Evolutionary conservation across 2,329 filamentous ascomycete species (phyloP).

Genomic region (Claviceps sp.): DNA sequence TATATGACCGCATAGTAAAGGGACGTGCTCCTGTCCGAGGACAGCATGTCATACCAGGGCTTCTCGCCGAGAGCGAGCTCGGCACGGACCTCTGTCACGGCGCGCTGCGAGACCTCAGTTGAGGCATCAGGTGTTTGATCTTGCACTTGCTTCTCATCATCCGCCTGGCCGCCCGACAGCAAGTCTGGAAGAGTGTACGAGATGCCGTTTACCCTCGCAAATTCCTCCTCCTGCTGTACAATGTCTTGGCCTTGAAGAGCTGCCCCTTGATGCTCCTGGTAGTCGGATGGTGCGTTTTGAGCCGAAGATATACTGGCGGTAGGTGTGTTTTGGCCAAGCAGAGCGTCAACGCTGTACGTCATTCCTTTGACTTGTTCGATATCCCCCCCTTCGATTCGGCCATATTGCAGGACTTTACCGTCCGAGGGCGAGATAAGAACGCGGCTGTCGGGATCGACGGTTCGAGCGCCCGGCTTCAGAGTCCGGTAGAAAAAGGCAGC

Average conservation of each 20-base stretch:
- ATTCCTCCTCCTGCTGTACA: conserved; percentile 76
- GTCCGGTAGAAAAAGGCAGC: conserved; percentile 95
- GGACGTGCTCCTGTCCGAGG: conserved; percentile 48
- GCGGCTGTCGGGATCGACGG: conserved; percentile 67
- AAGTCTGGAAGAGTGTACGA: conserved; percentile 84
- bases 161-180: conserved; percentile 63
- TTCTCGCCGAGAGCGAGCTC: conserved; percentile 63
- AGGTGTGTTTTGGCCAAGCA: conserved; percentile 58
- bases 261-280: conserved; percentile 14
- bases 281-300: conserved; percentile 10
- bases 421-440: conserved; percentile 81
- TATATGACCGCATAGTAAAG: conserved; percentile 95
- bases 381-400: conserved; percentile 80
- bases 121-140: conserved; percentile 60
- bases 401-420: conserved; percentile 82
- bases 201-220: conserved; percentile 87
- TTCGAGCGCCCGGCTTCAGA: conserved; percentile 76
- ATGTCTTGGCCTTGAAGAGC: conserved; percentile 44
- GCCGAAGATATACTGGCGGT: conserved; percentile 33
- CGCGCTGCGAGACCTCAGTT: conserved; percentile 45
- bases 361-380: conserved; percentile 99
- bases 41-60: conserved; percentile 58
- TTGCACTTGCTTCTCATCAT: conserved; percentile 30
- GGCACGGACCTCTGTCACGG: conserved; percentile 70
- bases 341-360: conserved; percentile 89